phyloP scores from a whole-genome alignment of 2,329 filamentous ascomycete species.

The Beauveria bassiana region DNA sequence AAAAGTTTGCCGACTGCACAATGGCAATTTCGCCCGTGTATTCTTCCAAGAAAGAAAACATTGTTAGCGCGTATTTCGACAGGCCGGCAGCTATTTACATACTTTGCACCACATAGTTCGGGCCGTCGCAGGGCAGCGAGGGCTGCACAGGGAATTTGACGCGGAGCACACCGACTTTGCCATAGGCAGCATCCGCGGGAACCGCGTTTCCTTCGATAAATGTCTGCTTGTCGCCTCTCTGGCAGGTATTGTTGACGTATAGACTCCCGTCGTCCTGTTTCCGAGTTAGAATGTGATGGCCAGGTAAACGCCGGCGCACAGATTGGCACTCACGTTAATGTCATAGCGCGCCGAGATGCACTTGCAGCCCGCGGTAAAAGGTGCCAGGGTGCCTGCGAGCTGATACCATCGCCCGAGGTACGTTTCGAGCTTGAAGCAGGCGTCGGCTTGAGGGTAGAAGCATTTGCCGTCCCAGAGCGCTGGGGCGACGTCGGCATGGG shows the following conservation, averaged over 20 bases:
- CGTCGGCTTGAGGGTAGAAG: conserved; percentile 23
- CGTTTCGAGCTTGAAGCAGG: conserved; percentile 20
- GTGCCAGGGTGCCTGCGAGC: conserved; percentile 24
- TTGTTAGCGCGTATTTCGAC: background rate
- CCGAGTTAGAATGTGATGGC: background rate
- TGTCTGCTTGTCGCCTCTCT: conserved; percentile 18
- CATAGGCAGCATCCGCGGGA: conserved; percentile 22
- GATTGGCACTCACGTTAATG: conserved; percentile 20
- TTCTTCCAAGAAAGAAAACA: conserved; percentile 14
- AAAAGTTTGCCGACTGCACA: conserved; percentile 26
- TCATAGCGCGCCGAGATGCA: conserved; percentile 25
- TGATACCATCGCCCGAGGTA: conserved; percentile 28
- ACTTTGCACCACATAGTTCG: conserved; percentile 28
- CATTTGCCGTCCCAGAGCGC: conserved; percentile 24
- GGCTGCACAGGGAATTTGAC: conserved; percentile 25
- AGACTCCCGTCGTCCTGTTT: conserved; percentile 23
- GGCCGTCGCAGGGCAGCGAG: conserved; percentile 21
- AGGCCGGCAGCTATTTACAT: background rate
- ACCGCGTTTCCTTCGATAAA: conserved; percentile 22
- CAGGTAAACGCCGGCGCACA: background rate
- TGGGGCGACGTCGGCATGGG: conserved; percentile 18
- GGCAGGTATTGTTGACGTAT: conserved; percentile 26
- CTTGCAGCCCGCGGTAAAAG: conserved; percentile 24
- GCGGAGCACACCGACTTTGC: conserved; percentile 21
- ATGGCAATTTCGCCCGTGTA: conserved; percentile 25